Base-by-base conservation (phyloP, 352 stramenopile genomes). In the Peronospora destructor region DNA sequence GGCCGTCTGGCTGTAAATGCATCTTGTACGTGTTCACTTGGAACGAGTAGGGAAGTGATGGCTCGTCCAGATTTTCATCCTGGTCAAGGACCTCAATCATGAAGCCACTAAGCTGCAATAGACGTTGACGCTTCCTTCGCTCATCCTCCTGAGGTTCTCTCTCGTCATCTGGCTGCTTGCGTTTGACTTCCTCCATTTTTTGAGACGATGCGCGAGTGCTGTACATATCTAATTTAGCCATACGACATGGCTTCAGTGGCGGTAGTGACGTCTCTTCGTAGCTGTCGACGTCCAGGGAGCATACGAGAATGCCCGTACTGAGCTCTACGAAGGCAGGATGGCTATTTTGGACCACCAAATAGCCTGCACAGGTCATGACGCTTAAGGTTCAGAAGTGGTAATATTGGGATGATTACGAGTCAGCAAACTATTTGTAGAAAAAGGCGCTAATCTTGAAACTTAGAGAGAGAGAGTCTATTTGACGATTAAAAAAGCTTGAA, bases 1-100 rank as follows among this genome's bases (percentile, higher is more conserved):
- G 55, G 23, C 66, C 51, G 42, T 72, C 59, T 11, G 54, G 32
- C 16, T 62, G 30, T 19, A 72, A 33, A 49, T 59, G 45, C 16
- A 70, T 16, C 42, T 64, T 85, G 63, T 58, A 87, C n/a, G 73
- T 89, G 48, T 79, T 69, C 37, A 89, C 67, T 26, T 76, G 69
- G 55, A 89, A 89, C 44, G 71, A 85, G 39, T 55, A 71, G 7
- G 75, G 71, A 23, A 85, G 53, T 6, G 61, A 66, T 12, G 49
- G 36, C 23, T 66, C 55, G 25, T 79, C 71, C 16, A 68, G 25
- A 13, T 82, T 68, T 12, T 66, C 48, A 11, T 74, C 70, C 13
- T 58, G 59, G 38, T 85, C 75, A 30, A 76, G 33, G 16, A 89
- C 70, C 16, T 87, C 75, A 16, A 89, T 68, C 12, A 73, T 58